phyloP scores from a whole-genome alignment of 2,329 filamentous ascomycete genomes.

The Sphaerulina musiva region DNA sequence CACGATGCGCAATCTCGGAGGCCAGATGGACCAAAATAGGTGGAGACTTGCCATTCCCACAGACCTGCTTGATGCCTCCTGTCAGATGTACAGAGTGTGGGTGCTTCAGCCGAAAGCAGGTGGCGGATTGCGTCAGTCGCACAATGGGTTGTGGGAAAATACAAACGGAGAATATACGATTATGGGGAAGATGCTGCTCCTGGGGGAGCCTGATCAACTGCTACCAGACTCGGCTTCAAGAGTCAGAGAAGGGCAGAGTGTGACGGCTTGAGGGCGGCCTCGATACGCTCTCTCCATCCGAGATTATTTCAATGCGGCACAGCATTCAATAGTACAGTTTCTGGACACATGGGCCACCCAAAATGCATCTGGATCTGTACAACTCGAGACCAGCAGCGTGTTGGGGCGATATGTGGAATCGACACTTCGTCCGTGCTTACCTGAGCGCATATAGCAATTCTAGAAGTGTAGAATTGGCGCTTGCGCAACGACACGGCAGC shows the following conservation, averaged over 20 bases:
- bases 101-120: not conserved
- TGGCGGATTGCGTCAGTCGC: not conserved
- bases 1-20: not conserved
- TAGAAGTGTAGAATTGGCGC: not conserved
- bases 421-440: constrained; percentile 2
- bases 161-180: not conserved
- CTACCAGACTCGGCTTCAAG: not conserved
- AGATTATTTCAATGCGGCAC: too few species aligned
- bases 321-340: not conserved
- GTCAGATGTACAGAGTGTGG: not conserved
- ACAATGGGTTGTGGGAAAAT: not conserved
- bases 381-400: too few species aligned
- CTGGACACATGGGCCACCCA: too few species aligned
- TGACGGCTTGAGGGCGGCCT: not conserved
- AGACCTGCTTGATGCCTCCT: not conserved
- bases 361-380: not conserved
- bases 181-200: constrained; percentile 3
- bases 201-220: not conserved
- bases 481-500: not conserved
- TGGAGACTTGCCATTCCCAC: not conserved
- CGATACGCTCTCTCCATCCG: not conserved
- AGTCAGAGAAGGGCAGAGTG: not conserved
- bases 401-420: too few species aligned
- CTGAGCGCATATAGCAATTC: too few species aligned
- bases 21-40: not conserved